Percentiles rank a stretch among this genome's conserved stretches.
These are phyloP conservation scores for Sophora flavescens DNA, from an alignment of 306 rosid genomes.

Conservation along the genomic window DNA sequence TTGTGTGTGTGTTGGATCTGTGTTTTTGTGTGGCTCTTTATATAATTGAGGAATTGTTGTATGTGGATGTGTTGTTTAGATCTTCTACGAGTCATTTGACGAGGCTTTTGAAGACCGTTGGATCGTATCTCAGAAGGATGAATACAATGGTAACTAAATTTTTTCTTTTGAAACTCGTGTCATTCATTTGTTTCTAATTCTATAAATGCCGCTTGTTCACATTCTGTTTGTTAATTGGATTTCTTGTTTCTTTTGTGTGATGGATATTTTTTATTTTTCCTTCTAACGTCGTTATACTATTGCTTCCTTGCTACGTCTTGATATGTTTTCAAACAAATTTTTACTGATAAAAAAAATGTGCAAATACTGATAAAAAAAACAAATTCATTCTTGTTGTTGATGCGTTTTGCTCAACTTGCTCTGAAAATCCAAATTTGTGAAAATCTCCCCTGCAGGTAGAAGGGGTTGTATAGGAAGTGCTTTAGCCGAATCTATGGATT, in stretches of 20 bases:
- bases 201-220: neutral
- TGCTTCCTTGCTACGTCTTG: neutral
- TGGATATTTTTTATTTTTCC: neutral
- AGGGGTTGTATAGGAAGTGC: neutral
- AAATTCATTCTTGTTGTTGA: neutral
- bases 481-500: neutral
- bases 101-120: slow-evolving; percentile 81
- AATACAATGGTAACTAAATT: slow-evolving; percentile 59
- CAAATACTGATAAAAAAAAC: no score
- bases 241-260: neutral
- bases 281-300: neutral
- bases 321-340: neutral
- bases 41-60: neutral
- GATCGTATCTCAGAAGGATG: slow-evolving; percentile 76
- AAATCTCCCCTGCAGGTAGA: neutral
- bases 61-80: slow-evolving; percentile 46
- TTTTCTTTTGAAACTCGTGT: neutral
- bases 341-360: no score
- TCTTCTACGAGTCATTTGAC: slow-evolving; percentile 88
- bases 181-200: neutral
- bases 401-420: neutral
- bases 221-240: neutral
- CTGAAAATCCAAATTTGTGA: neutral
- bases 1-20: slow-evolving; percentile 26
- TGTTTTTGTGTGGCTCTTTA: neutral